Conservation (phyloP, 2,329 filamentous ascomycete genomes). For the Aureobasidium mangrovei region DNA sequence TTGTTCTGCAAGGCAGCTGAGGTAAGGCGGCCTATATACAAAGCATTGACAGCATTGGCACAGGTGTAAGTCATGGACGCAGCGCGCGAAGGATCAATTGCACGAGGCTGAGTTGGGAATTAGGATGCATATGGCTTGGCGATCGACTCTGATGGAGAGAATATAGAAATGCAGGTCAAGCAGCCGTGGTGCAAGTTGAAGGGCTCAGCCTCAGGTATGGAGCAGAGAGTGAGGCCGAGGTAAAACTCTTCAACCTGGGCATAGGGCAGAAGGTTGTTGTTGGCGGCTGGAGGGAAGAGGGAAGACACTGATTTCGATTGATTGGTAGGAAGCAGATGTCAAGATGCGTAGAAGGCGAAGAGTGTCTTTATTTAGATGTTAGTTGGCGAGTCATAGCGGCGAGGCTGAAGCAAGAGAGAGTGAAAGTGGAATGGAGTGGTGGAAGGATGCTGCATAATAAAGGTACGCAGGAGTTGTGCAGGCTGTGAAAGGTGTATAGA, state of each 20-base stretch:
- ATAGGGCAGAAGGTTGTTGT: not conserved
- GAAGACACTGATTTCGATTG: too few species aligned
- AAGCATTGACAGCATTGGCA: conserved; percentile 2
- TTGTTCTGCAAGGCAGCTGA: not conserved
- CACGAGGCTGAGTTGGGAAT: conserved; percentile 1
- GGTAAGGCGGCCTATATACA: not conserved
- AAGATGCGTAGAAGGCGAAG: too few species aligned
- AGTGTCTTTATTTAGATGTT: too few species aligned
- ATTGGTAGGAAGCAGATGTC: too few species aligned
- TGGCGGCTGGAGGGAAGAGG: too few species aligned
- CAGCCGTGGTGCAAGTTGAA: not conserved
- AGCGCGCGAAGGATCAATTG: not conserved
- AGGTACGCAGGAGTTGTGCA: too few species aligned
- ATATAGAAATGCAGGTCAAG: not conserved
- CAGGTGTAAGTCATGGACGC: not conserved
- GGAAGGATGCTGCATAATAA: too few species aligned
- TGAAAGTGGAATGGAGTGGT: too few species aligned
- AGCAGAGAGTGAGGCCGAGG: not conserved
- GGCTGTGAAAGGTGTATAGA: not conserved
- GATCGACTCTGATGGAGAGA: not conserved
- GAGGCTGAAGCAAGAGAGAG: too few species aligned
- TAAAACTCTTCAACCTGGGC: not conserved
- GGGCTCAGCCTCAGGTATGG: not conserved
- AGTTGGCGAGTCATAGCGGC: too few species aligned
- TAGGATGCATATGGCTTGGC: not conserved